These are phyloP conservation scores for Blepharisma undulans DNA, from an alignment of 169 alveolate genomes.

Conservation along the genomic window DNA sequence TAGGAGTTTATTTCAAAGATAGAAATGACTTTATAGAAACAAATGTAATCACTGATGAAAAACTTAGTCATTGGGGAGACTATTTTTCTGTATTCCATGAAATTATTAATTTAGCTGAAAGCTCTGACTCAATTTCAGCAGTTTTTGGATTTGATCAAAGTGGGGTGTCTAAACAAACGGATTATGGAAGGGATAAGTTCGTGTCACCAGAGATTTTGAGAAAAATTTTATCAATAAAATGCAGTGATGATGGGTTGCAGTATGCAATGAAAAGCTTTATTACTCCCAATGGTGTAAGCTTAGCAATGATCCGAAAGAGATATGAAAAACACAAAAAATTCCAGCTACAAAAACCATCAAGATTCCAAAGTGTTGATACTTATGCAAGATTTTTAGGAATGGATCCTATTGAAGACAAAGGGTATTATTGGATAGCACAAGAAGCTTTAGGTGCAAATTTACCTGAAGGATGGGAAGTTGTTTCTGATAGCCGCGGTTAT, in stretches of 20 bases:
- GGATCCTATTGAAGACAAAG: not conserved
- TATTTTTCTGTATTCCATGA: not conserved
- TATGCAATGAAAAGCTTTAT: not conserved
- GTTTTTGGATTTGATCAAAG: not conserved
- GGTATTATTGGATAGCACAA: not conserved
- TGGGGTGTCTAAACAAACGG: not conserved
- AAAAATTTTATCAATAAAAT: not conserved
- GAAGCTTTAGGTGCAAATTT: not conserved
- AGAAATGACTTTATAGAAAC: slow-evolving; percentile 4
- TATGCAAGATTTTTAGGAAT: not conserved
- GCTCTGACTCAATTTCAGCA: not conserved
- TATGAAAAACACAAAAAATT: not conserved
- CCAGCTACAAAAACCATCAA: not conserved
- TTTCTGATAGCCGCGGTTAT: not conserved
- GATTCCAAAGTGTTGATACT: not conserved
- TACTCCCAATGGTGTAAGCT: not conserved
- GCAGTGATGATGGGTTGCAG: not conserved
- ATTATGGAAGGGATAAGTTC: not conserved
- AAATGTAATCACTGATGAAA: not conserved
- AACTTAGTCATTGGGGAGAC: not conserved
- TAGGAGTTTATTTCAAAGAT: not conserved
- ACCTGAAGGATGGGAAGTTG: slow-evolving; percentile 18
- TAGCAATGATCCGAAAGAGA: not conserved
- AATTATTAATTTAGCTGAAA: not conserved
- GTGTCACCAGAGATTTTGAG: not conserved